Evolutionary conservation across 2,329 filamentous ascomycete species (phyloP).

Genomic region (Thermochaetoides dissita): DNA sequence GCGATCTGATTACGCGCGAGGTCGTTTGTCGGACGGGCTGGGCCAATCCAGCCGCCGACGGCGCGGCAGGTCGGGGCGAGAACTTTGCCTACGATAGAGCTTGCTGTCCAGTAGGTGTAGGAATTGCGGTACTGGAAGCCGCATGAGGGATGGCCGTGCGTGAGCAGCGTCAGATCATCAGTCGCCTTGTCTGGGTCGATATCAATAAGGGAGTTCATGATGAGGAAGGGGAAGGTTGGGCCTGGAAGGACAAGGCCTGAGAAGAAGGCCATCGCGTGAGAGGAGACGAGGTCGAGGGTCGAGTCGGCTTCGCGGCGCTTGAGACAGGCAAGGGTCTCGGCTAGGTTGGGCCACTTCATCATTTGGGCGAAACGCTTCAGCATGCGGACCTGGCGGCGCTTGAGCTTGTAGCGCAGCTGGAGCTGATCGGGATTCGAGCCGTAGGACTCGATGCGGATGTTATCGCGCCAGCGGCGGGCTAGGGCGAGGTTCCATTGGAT

Average conservation of each 20-base stretch:
- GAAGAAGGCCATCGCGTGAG: slow-evolving; percentile 65
- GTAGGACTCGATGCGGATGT: slow-evolving; percentile 51
- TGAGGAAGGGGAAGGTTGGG: slow-evolving; percentile 53
- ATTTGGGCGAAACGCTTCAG: slow-evolving; percentile 54
- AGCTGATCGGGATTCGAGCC: slow-evolving; percentile 41
- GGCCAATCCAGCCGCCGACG: slow-evolving; percentile 61
- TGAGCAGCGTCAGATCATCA: slow-evolving; percentile 51
- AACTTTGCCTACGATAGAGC: slow-evolving; percentile 62
- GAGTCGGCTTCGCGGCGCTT: slow-evolving; percentile 45
- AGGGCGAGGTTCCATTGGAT: slow-evolving; percentile 61
- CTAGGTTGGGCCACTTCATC: slow-evolving; percentile 66
- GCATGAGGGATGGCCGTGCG: slow-evolving; percentile 52
- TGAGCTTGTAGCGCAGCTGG: slow-evolving; percentile 49
- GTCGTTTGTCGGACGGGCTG: slow-evolving; percentile 53
- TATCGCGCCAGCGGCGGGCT: slow-evolving; percentile 59
- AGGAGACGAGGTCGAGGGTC: slow-evolving; percentile 45
- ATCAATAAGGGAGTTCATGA: slow-evolving; percentile 67
- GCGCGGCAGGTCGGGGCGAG: slow-evolving; percentile 57
- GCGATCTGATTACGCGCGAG: slow-evolving; percentile 57
- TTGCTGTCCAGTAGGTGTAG: slow-evolving; percentile 63
- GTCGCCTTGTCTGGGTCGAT: slow-evolving; percentile 56
- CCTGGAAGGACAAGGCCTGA: slow-evolving; percentile 60
- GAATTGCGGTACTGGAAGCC: slow-evolving; percentile 64
- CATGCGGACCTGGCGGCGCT: slow-evolving; percentile 54
- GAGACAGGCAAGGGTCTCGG: slow-evolving; percentile 47